Evolutionary conservation across 495 filamentous ascomycete species (phyloP), one percentile per base, ranked within the genome.

Genomic region (Penicillium manginii): DNA sequence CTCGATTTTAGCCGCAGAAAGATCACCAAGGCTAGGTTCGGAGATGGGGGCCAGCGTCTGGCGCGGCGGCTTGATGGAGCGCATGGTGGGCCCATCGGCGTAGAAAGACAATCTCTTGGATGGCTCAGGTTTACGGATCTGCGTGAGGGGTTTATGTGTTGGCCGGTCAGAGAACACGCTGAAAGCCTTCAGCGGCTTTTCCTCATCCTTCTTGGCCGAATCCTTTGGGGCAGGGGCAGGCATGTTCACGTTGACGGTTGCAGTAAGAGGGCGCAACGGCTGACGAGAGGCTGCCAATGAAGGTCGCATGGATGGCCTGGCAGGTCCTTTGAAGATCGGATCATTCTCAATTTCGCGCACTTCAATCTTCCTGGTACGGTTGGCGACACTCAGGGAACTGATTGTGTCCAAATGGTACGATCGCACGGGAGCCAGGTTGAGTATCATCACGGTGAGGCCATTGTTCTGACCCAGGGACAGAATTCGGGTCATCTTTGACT

Each of bases 401-500:
- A 98, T 80, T 0, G 94, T 97, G 70, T 98, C 94, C 48, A 97
- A 78, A 62, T 98, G 94, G 64, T 96, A 98, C 56, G 88, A 91
- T 61, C 85, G 86, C 50, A 89, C 80, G 6, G 90, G 92, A 0
- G 94, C 93, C 1, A 98, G 83, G 67, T 97, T 98, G 37, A 98
- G 80, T 55, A 98, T 94, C 94, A 98, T 98, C 55, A 98, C 81
- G 0, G 93, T 97, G 43, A 96, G 81, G 12, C 94, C 93, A 60
- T 97, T 92, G 71, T 98, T 98, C 73, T 98, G 94, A 0, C 94
- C 94, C 11, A 97, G 77, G 1, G 88, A 93, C 29, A 98, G 71
- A 32, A 98, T 97, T 35, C 94, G 82, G 4, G 94, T 98, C 94
- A 98, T 97, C 78, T 98, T 98, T 22, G 87, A 91, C 70, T 98